phyloP scores from a whole-genome alignment of 225 moss, liverwort and hornwort genomes.

The Anthoceros angustus region DNA sequence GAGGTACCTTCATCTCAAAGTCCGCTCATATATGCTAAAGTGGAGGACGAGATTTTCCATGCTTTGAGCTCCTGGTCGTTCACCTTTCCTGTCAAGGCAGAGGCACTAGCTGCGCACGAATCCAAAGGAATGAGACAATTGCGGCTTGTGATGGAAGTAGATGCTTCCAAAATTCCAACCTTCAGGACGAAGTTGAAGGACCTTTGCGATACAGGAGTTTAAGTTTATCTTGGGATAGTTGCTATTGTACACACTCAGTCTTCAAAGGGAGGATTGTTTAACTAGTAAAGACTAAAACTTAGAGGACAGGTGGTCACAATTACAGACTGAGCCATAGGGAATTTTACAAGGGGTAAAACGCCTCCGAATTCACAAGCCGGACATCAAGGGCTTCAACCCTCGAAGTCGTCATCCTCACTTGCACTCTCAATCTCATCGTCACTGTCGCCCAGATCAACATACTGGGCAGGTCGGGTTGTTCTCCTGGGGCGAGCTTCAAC shows the following conservation, averaged over 20 bases:
- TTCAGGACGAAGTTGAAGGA: constrained; percentile 41
- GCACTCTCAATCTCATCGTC: constrained; percentile 4
- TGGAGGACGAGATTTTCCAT: constrained; percentile 79
- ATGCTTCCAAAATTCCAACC: constrained; percentile 39
- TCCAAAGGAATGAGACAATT: constrained; percentile 55
- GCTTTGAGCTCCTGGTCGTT: constrained; percentile 95
- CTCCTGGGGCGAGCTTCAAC: constrained; percentile 8
- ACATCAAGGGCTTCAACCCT: neutral
- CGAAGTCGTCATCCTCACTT: constrained; percentile 8
- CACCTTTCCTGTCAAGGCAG: constrained; percentile 43
- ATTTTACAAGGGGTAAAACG: too few relatives aligned
- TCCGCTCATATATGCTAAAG: constrained; percentile 62
- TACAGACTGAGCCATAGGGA: too few relatives aligned
- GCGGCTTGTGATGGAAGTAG: constrained; percentile 68
- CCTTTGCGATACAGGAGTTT: constrained; percentile 7
- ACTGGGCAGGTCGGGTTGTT: constrained; percentile 9
- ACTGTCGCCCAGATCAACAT: neutral
- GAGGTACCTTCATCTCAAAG: neutral
- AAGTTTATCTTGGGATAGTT: too few relatives aligned
- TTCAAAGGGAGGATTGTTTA: too few relatives aligned
- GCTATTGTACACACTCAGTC: too few relatives aligned
- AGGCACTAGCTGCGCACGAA: constrained; percentile 52
- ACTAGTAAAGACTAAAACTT: too few relatives aligned
- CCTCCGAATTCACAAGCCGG: too few relatives aligned
- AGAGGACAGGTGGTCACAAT: too few relatives aligned